Evolutionary conservation across 2,329 filamentous ascomycete species (phyloP).

Genomic region (Dothideomycetidae sp.): DNA sequence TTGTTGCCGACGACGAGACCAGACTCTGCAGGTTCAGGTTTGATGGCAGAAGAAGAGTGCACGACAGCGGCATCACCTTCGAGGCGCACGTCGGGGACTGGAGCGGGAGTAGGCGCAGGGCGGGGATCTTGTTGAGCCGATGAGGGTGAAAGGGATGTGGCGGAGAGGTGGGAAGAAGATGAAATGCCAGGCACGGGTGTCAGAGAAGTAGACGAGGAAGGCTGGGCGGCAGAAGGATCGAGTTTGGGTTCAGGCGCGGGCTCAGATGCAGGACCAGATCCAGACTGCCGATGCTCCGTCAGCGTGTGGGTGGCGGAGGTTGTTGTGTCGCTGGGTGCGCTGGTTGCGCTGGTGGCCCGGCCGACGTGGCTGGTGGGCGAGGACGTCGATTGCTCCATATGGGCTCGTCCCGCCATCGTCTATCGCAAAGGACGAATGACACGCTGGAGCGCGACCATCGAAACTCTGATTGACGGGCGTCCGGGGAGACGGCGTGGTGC

Average conservation of each 20-base stretch:
- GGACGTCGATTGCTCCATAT: background rate
- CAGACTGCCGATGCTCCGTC: too few relatives aligned
- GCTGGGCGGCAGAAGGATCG: background rate
- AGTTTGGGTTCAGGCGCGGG: background rate
- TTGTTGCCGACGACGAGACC: too few relatives aligned
- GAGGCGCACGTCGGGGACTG: too few relatives aligned
- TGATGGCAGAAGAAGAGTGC: background rate
- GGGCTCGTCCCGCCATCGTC: background rate
- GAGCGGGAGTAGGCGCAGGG: background rate
- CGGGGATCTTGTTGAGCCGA: background rate
- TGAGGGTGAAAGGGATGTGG: background rate
- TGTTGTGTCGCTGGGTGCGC: background rate
- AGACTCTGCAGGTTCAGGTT: background rate
- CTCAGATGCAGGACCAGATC: background rate
- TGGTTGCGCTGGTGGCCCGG: background rate
- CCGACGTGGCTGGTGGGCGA: background rate
- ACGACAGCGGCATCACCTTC: background rate
- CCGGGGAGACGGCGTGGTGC: too few relatives aligned
- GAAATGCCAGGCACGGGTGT: too few relatives aligned
- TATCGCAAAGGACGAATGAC: background rate
- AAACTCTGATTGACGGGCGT: slow-evolving; percentile 6
- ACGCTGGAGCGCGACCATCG: background rate
- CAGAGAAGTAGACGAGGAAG: background rate
- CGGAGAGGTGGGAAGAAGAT: background rate
- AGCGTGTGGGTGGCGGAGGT: background rate